Evolutionary conservation across 208 protist species (phyloP).

Genomic region (Entamoeba histolytica): DNA sequence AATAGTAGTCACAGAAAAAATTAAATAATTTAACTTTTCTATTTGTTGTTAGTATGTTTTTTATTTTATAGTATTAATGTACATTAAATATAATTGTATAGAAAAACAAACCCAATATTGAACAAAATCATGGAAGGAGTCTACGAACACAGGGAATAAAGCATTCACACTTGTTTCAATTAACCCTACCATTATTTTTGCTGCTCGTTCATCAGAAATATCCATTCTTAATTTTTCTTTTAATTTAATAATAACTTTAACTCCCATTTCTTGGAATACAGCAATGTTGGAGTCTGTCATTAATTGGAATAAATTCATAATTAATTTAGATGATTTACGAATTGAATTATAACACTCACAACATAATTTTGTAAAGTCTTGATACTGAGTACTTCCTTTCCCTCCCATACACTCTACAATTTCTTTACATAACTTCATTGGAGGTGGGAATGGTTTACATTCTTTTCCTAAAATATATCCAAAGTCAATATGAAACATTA

Average conservation of each 20-base stretch:
- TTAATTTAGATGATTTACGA: neutral
- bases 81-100: neutral
- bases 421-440: conserved; percentile 23
- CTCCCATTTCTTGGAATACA: neutral
- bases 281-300: neutral
- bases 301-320: conserved; percentile 5
- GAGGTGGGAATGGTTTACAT: conserved; percentile 16
- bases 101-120: neutral
- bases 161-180: neutral
- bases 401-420: conserved; percentile 23
- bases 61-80: too few species aligned
- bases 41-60: too few species aligned
- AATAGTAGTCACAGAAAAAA: neutral
- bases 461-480: conserved; percentile 25
- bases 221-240: neutral
- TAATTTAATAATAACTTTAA: neutral
- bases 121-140: neutral
- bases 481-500: conserved; percentile 32
- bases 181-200: neutral
- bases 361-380: conserved; percentile 3
- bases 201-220: neutral
- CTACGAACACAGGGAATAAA: neutral
- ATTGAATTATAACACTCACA: conserved; percentile 6
- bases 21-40: too few species aligned
- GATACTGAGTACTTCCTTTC: neutral